Base-by-base conservation (phyloP, 176 grass and related monocot species). In the Miscanthus lutarioriparius region DNA sequence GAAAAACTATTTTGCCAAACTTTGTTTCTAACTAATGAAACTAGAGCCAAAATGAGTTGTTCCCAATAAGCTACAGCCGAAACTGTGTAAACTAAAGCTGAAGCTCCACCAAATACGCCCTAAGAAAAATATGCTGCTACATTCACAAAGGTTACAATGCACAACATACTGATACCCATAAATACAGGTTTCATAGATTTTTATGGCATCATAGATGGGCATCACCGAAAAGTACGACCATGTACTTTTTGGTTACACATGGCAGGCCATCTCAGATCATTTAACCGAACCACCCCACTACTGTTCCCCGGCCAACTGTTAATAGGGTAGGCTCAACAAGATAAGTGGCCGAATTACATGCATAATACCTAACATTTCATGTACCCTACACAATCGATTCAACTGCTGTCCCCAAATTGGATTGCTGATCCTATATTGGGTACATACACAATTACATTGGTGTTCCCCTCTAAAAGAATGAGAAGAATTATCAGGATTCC, bases 401-500 rank as follows among this genome's bases (percentile, higher is more conserved):
- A 80, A 83, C 37, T 69, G 20, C 40, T 59, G 38, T 61, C 71
- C 37, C 37, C 69, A 81, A 83, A 79, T 80, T 76, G 62, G 75
- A 84, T 41, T 87, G 75, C 69, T 43, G 19, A 61, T 79, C 74
- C 84, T 83, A 84, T 68, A 48, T 63, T 61, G 13, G 37, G 43
- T 51, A 84, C 23, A 70, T 91, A 80, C 84, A 87, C 89, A 90
- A 84, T 80, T 87, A 84, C 81, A 80, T 49, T 63, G 81, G 62
- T 81, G 53, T 87, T 83, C 70, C 81, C 70, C 70, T 74, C 81
- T 75, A 75, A 80, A 86, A 41, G 10, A 90, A 87, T 79, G 72
- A 75, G 51, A 74, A 73, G 79, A 90, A 90, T 86, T 16, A 86
- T 83, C 78, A 91, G 76, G 27, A 44, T 63, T 75, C 64, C 80